Evolutionary conservation across 108 stramenopile species (phyloP).

Genomic region (Skeletonema marinoi): DNA sequence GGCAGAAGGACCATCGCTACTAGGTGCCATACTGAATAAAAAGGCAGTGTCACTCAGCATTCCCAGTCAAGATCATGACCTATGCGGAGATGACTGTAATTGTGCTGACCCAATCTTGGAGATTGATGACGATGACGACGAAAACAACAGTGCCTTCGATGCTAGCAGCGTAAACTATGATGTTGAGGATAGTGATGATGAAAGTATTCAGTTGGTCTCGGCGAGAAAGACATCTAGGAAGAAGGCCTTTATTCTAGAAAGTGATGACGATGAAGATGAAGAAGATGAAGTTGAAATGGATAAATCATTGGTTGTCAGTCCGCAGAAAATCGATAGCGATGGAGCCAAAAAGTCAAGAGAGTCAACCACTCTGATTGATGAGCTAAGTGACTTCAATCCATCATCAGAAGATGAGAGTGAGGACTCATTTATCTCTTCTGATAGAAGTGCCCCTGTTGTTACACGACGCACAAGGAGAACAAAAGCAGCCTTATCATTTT

Average conservation of each 20-base stretch:
- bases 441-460: not conserved
- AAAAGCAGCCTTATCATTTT: not conserved
- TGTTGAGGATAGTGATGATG: conserved; percentile 16
- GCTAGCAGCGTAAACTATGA: not conserved
- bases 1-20: conserved; percentile 20
- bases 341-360: conserved; percentile 5
- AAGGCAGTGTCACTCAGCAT: conserved; percentile 18
- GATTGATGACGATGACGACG: conserved; percentile 28
- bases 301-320: not conserved
- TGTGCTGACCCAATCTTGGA: conserved; percentile 49
- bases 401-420: not conserved
- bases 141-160: conserved; percentile 30
- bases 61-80: conserved; percentile 12
- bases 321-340: not conserved
- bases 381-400: not conserved
- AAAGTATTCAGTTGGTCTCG: not conserved
- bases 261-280: not conserved
- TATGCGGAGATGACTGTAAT: conserved; percentile 38
- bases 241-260: conserved; percentile 5
- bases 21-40: conserved; percentile 37
- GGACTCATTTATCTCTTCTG: not conserved
- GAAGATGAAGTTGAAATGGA: conserved; percentile 16
- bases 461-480: not conserved
- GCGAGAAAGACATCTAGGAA: not conserved
- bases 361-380: not conserved